Conservation (phyloP, 228 moss, liverwort and hornwort genomes). For the Sphagnum fallax region DNA sequence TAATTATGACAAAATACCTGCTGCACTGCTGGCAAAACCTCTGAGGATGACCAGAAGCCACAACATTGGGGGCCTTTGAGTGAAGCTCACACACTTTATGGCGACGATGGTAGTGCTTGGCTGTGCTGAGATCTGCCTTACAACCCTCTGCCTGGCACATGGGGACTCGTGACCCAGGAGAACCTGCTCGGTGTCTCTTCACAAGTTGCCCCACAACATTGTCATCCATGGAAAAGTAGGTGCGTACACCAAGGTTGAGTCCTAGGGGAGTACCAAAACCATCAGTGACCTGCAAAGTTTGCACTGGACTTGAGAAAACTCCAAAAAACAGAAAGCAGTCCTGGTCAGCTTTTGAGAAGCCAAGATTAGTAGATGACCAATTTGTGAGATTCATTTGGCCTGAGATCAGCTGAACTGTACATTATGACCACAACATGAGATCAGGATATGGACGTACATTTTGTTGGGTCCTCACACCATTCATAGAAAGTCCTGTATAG, state of each 20-base stretch:
- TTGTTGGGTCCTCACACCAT: no score
- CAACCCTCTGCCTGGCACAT: conserved; percentile 96
- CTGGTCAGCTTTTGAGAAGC: no score
- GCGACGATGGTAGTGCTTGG: conserved; percentile 92
- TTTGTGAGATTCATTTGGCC: no score
- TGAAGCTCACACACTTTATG: conserved; percentile 98
- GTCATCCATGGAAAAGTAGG: conserved; percentile 84
- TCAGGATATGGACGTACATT: no score
- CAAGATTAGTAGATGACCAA: no score
- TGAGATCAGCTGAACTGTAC: no score
- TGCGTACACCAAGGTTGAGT: conserved; percentile 86
- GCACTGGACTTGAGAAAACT: no score
- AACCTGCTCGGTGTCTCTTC: conserved; percentile 56
- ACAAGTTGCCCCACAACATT: conserved; percentile 61
- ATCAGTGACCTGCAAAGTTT: conserved; percentile 47
- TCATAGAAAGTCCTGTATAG: no score
- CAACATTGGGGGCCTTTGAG: conserved; percentile 78
- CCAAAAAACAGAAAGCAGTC: no score
- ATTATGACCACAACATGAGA: no score
- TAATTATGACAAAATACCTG: conserved; percentile 32
- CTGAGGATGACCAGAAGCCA: conserved; percentile 68
- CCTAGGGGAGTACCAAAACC: conserved; percentile 70
- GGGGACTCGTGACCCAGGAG: conserved; percentile 79
- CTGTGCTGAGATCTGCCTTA: conserved; percentile 82
- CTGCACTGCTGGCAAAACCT: conserved; percentile 98